A percentile compares a stretch with the other conserved stretches of the same genome.
Evolutionary conservation across 352 stramenopile genomes (phyloP).

Genomic region (Pythium chondricola): DNA sequence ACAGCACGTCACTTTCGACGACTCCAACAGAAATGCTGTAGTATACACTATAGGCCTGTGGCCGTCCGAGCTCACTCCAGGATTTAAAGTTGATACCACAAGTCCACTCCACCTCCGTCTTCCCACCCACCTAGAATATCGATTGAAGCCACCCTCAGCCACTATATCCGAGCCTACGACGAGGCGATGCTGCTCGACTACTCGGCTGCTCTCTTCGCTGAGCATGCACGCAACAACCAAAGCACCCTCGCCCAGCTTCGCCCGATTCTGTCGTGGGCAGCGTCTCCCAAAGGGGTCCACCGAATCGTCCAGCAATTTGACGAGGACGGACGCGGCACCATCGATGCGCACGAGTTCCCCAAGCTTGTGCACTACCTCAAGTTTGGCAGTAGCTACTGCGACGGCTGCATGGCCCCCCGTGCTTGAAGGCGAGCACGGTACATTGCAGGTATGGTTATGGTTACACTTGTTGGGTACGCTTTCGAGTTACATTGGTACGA

Average conservation of each 20-base stretch:
- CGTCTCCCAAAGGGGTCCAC: background rate
- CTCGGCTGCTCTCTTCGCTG: background rate
- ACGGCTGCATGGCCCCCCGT: slow-evolving; percentile 32
- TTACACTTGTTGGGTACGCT: too few species aligned
- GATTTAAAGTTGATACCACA: too few species aligned
- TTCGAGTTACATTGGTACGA: too few species aligned
- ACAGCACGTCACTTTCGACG: too few species aligned
- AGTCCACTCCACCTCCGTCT: too few species aligned
- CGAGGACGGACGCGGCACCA: slow-evolving; percentile 21
- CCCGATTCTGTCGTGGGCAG: background rate
- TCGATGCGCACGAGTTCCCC: slow-evolving; percentile 29
- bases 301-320: slow-evolving; percentile 8
- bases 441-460: too few species aligned
- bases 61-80: too few species aligned
- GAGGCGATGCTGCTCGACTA: slow-evolving; percentile 5
- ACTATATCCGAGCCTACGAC: slow-evolving; percentile 2
- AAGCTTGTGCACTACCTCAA: slow-evolving; percentile 36
- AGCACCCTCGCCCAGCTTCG: slow-evolving; percentile 2
- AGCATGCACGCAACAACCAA: background rate
- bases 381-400: slow-evolving; percentile 37
- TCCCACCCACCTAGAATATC: too few species aligned
- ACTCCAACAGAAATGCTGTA: too few species aligned
- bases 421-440: slow-evolving; percentile 27
- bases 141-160: background rate
- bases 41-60: too few species aligned